phyloP scores from a whole-genome alignment of 1,284 basidiomycete genomes.

The Marasmius fiardii region DNA sequence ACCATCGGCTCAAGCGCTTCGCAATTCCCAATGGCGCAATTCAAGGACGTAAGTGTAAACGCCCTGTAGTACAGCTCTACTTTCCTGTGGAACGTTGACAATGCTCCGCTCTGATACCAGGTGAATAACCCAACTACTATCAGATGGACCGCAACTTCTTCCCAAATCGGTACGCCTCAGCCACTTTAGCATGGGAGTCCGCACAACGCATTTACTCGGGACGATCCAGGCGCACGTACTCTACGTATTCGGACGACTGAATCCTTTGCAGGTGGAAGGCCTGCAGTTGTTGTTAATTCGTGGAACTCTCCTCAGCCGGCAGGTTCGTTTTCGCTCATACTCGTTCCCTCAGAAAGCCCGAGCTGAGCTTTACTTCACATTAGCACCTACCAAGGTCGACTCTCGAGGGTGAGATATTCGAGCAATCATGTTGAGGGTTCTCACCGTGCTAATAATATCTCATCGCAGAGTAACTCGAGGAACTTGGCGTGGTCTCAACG shows the following conservation, averaged over 20 bases:
- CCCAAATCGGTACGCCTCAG: conserved; percentile 31
- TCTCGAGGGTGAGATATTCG: background rate
- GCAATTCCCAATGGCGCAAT: conserved; percentile 45
- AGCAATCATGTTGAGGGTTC: background rate
- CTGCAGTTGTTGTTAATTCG: background rate
- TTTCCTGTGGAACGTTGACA: too few species aligned
- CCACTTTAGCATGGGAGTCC: too few species aligned
- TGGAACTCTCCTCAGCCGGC: background rate
- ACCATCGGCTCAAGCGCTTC: conserved; percentile 35
- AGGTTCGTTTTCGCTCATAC: background rate
- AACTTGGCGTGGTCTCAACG: conserved; percentile 43
- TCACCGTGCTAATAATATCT: background rate
- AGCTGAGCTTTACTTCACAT: background rate
- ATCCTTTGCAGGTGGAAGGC: background rate
- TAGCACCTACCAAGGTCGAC: background rate
- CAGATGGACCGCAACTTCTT: conserved; percentile 37
- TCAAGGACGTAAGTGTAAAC: conserved; percentile 33
- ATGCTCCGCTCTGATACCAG: conserved; percentile 18
- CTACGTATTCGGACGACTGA: background rate
- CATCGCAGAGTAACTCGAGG: conserved; percentile 35
- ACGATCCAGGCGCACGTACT: conserved; percentile 1
- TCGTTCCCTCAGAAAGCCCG: background rate
- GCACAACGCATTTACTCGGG: background rate
- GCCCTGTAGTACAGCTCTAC: too few species aligned
- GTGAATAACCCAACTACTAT: conserved; percentile 44